Evolutionary conservation across 805 yeast species (phyloP).

Genomic region (Diddensiella caesifluorescens): DNA sequence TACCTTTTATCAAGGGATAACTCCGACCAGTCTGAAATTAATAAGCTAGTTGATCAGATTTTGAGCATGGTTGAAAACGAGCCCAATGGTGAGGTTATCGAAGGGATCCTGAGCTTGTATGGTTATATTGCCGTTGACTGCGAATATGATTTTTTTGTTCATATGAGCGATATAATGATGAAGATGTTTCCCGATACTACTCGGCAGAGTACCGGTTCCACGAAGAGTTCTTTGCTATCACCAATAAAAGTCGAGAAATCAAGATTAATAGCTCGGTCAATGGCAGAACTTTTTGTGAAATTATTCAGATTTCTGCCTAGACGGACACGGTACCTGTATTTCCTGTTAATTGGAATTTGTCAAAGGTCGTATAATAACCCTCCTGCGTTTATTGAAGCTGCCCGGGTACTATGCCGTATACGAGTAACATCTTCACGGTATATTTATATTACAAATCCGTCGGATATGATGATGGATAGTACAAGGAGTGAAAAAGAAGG

Average conservation of each 20-base stretch:
- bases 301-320: conserved; percentile 37
- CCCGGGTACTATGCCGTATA: conserved; percentile 50
- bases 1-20: conserved; percentile 36
- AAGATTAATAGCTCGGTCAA: conserved; percentile 22
- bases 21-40: conserved; percentile 31
- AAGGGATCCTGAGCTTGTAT: conserved; percentile 25
- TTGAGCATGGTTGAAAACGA: conserved; percentile 32
- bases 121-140: conserved; percentile 25
- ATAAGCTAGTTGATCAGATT: conserved; percentile 32
- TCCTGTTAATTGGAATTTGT: conserved; percentile 28
- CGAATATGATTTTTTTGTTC: conserved; percentile 11
- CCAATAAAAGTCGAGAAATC: conserved; percentile 8
- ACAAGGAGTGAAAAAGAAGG: conserved; percentile 33
- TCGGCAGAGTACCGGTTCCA: background rate
- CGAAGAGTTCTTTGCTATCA: background rate
- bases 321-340: conserved; percentile 34
- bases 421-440: conserved; percentile 43
- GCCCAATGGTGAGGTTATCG: conserved; percentile 33
- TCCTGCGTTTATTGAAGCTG: conserved; percentile 37
- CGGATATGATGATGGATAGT: background rate
- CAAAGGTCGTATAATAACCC: conserved; percentile 18
- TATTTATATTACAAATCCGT: conserved; percentile 47
- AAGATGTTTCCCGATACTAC: conserved; percentile 4
- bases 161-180: conserved; percentile 13
- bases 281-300: conserved; percentile 31